Evolutionary conservation across 371 early-diverging fungal genomes (phyloP).

Genomic region (Coemansia linderi): DNA sequence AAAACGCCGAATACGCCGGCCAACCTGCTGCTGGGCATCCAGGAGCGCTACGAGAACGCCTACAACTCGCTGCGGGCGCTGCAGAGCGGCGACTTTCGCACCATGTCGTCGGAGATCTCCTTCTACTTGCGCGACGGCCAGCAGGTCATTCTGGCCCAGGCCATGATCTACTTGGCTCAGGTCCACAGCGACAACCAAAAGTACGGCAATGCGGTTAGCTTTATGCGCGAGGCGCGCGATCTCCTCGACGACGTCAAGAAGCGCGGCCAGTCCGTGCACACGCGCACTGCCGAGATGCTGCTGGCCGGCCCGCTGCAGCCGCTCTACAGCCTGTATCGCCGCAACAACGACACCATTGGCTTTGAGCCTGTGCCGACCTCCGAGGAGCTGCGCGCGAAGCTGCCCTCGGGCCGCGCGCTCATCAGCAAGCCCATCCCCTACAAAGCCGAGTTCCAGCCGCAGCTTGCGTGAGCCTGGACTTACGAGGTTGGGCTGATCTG

Average conservation of each 20-base stretch:
- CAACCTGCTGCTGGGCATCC: slow-evolving; percentile 49
- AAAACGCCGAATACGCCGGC: slow-evolving; percentile 49
- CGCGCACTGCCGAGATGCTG: slow-evolving; percentile 45
- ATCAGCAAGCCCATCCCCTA: slow-evolving; percentile 36
- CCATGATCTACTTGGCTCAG: slow-evolving; percentile 54
- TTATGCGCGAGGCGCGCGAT: slow-evolving; percentile 53
- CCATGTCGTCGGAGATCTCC: slow-evolving; percentile 45
- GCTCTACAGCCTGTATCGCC: slow-evolving; percentile 50
- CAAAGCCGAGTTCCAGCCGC: neutral
- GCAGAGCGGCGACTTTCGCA: slow-evolving; percentile 48
- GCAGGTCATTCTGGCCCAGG: slow-evolving; percentile 47
- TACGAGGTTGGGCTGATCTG: neutral
- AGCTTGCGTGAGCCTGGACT: neutral
- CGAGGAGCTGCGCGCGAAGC: slow-evolving; percentile 43
- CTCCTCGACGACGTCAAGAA: slow-evolving; percentile 42
- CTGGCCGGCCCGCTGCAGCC: slow-evolving; percentile 46
- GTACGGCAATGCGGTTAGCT: slow-evolving; percentile 53
- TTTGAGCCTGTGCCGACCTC: slow-evolving; percentile 52
- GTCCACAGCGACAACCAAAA: slow-evolving; percentile 51
- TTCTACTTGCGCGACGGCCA: slow-evolving; percentile 54
- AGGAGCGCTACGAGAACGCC: slow-evolving; percentile 52
- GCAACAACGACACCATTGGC: slow-evolving; percentile 55
- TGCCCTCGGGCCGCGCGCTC: slow-evolving; percentile 52
- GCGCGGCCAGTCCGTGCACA: slow-evolving; percentile 46
- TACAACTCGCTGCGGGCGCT: slow-evolving; percentile 35